Evolutionary conservation across 1,284 basidiomycete genomes (phyloP).

Genomic region (Ganoderma sinense): DNA sequence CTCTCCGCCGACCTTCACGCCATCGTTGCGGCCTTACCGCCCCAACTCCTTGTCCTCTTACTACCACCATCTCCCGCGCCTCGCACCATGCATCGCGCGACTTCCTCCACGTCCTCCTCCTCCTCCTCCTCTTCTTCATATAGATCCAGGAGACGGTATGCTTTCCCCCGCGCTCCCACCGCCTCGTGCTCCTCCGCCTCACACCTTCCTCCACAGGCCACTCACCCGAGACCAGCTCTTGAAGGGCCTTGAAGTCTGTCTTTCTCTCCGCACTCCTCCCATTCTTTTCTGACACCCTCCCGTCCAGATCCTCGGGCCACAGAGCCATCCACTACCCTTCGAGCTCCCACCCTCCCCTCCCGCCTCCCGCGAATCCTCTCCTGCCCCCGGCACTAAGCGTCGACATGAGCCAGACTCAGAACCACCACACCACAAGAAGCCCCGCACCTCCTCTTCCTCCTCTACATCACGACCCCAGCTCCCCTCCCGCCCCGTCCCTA

Average conservation of each 20-base stretch:
- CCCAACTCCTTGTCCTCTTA: conserved; percentile 46
- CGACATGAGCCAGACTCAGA: conserved; percentile 54
- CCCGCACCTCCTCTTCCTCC: conserved; percentile 52
- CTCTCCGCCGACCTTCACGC: conserved; percentile 42
- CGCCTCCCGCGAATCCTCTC: conserved; percentile 67
- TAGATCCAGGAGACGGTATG: conserved; percentile 48
- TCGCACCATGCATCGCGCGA: conserved; percentile 38
- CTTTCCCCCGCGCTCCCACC: conserved; percentile 30
- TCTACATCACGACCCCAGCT: conserved; percentile 44
- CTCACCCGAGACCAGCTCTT: conserved; percentile 69
- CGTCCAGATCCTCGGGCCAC: conserved; percentile 63
- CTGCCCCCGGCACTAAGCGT: conserved; percentile 64
- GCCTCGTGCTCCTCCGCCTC: conserved; percentile 35
- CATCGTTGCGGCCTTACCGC: conserved; percentile 41
- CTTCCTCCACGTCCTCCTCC: conserved; percentile 37
- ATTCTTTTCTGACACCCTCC: conserved; percentile 26
- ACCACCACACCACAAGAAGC: conserved; percentile 62
- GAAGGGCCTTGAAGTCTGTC: conserved; percentile 62
- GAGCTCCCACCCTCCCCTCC: conserved; percentile 74
- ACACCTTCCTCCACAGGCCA: conserved; percentile 49
- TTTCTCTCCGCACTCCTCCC: conserved; percentile 20
- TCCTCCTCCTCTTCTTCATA: conserved; percentile 35
- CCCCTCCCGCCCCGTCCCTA: conserved; percentile 34
- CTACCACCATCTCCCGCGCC: conserved; percentile 45
- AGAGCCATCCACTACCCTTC: conserved; percentile 63